Conservation (phyloP, 805 yeast species). For the Zygosaccharomyces kombuchaensis region DNA sequence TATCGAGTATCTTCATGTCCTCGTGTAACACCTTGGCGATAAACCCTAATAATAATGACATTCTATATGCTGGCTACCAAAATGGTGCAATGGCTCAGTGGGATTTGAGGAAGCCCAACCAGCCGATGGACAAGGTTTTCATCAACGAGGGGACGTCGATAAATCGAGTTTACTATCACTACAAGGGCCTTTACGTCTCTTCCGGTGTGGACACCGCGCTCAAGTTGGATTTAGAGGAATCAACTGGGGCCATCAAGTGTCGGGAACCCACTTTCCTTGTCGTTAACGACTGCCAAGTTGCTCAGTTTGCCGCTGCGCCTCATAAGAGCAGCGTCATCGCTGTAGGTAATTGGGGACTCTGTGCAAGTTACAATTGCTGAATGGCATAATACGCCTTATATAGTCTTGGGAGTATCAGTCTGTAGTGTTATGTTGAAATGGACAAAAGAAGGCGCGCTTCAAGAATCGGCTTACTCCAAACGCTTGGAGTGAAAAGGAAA, state of each 20-base stretch:
- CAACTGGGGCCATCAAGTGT: not conserved
- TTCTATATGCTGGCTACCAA: slow-evolving; percentile 36
- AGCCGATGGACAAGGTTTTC: slow-evolving; percentile 12
- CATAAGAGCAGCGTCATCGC: slow-evolving; percentile 12
- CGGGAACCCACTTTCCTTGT: slow-evolving; percentile 19
- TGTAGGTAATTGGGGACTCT: slow-evolving; percentile 22
- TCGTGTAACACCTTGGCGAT: slow-evolving; percentile 21
- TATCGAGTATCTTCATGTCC: slow-evolving; percentile 29
- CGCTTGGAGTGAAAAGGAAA: not conserved
- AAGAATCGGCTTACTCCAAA: not conserved
- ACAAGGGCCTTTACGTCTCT: slow-evolving; percentile 18
- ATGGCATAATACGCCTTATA: not conserved
- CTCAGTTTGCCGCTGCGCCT: slow-evolving; percentile 13
- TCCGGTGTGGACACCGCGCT: slow-evolving; percentile 37
- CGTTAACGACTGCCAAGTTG: slow-evolving; percentile 19
- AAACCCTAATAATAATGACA: slow-evolving; percentile 1
- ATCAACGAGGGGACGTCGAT: slow-evolving; percentile 22
- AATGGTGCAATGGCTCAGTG: slow-evolving; percentile 38
- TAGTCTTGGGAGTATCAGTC: not conserved
- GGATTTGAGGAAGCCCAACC: slow-evolving; percentile 35
- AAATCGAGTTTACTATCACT: slow-evolving; percentile 18
- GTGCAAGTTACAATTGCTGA: slow-evolving; percentile 11
- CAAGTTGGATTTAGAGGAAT: slow-evolving; percentile 7
- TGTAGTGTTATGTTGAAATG: not conserved
- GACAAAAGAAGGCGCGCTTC: not conserved